Percentiles rank a stretch among this genome's conserved stretches.
Conservation (phyloP, 257 asterid species). For the Solanum pimpinellifolium region DNA sequence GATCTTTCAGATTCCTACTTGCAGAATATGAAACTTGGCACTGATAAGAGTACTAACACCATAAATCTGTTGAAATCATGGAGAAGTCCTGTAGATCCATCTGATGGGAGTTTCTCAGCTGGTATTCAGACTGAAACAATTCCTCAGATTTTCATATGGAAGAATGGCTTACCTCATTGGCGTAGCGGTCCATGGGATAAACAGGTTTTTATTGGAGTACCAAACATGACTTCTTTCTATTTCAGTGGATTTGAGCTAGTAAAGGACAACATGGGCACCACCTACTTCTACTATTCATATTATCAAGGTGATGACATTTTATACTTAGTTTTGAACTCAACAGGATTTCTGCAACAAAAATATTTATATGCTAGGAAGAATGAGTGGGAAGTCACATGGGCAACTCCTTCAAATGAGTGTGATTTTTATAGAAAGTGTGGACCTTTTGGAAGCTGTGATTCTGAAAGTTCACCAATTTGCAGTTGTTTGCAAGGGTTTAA, state of each 20-base stretch:
- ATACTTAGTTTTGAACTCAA: slow-evolving; percentile 1
- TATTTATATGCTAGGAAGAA: slow-evolving; percentile 2
- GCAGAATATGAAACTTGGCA: slow-evolving; percentile 24
- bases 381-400: slow-evolving; percentile 12
- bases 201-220: slow-evolving; percentile 6
- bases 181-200: slow-evolving; percentile 38
- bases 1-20: slow-evolving; percentile 24
- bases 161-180: slow-evolving; percentile 15
- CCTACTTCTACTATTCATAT: neutral
- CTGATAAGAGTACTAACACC: slow-evolving; percentile 9
- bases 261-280: neutral
- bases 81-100: slow-evolving; percentile 31
- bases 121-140: slow-evolving; percentile 4
- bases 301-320: neutral
- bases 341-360: slow-evolving; percentile 8
- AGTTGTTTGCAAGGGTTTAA: slow-evolving; percentile 23
- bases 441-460: slow-evolving; percentile 19
- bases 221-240: neutral
- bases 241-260: neutral
- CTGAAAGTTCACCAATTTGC: slow-evolving; percentile 10
- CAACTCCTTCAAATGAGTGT: slow-evolving; percentile 5
- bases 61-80: slow-evolving; percentile 24
- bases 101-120: slow-evolving; percentile 22
- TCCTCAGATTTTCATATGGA: slow-evolving; percentile 27
- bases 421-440: slow-evolving; percentile 30